These are phyloP conservation scores for Cadophora sp. DNA, from an alignment of 2,329 filamentous ascomycete species.

Conservation along the genomic window DNA sequence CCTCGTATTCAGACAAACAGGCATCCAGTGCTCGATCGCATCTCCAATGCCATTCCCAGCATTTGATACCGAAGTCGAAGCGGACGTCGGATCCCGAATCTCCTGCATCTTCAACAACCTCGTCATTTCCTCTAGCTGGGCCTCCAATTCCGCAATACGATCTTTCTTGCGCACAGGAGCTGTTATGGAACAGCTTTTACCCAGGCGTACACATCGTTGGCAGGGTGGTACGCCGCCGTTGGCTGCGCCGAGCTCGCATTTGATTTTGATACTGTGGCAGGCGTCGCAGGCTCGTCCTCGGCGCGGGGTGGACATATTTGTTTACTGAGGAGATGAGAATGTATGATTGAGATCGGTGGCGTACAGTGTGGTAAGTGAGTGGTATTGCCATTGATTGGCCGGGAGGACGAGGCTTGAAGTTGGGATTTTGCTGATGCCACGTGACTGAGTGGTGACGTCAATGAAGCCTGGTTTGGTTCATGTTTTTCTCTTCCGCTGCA, in stretches of 20 bases:
- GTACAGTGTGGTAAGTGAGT: no score
- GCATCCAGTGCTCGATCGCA: background rate
- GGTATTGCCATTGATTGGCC: background rate
- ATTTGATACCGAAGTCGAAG: background rate
- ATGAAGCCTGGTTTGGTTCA: background rate
- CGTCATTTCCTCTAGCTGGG: constrained; percentile 22
- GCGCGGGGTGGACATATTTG: constrained; percentile 12
- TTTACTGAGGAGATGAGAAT: background rate
- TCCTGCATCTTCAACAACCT: constrained; percentile 17
- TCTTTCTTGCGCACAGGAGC: constrained; percentile 21
- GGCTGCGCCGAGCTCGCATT: constrained; percentile 21
- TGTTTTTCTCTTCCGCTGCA: no score
- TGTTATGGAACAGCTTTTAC: constrained; percentile 20
- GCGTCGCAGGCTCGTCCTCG: constrained; percentile 16
- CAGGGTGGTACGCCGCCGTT: constrained; percentile 10
- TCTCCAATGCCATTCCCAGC: background rate
- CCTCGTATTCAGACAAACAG: background rate
- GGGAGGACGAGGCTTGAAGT: background rate
- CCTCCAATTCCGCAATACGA: constrained; percentile 22
- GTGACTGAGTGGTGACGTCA: constrained; percentile 14
- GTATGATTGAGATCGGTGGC: no score
- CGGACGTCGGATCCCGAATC: background rate
- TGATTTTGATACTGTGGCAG: constrained; percentile 24
- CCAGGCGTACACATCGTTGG: constrained; percentile 19
- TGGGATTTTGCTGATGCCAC: background rate